Conservation (phyloP, 164 flowering plant species). For the Umbellularia californica region DNA sequence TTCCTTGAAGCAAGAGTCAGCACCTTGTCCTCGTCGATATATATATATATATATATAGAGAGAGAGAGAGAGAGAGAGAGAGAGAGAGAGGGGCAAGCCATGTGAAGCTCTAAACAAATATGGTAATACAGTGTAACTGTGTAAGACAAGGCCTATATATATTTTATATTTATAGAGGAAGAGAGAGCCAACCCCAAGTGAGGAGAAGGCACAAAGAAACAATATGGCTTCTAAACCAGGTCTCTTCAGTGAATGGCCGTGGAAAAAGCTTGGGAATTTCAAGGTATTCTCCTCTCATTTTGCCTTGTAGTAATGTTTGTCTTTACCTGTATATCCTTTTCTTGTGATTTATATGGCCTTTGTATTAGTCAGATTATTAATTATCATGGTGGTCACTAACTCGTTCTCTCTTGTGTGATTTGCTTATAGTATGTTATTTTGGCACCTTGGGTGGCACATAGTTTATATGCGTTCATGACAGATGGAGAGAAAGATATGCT, state of each 20-base stretch:
- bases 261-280: slow-evolving; percentile 30
- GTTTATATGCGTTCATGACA: not conserved
- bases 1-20: no score
- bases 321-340: not conserved
- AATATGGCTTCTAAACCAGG: slow-evolving; percentile 36
- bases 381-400: not conserved
- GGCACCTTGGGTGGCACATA: slow-evolving; percentile 11
- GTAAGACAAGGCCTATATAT: no score
- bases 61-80: no score
- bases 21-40: no score
- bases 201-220: not conserved
- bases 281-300: slow-evolving; percentile 18
- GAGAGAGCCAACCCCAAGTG: no score
- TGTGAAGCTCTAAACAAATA: no score
- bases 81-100: no score
- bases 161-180: no score
- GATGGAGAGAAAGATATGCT: slow-evolving; percentile 6
- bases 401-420: not conserved
- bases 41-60: no score
- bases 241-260: slow-evolving; percentile 37
- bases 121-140: no score
- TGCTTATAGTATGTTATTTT: slow-evolving; percentile 11
- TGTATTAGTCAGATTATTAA: not conserved
- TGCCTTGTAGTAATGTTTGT: not conserved
- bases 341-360: not conserved